Conservation (phyloP, 768 basidiomycete species). For the Naematelia encephala region DNA sequence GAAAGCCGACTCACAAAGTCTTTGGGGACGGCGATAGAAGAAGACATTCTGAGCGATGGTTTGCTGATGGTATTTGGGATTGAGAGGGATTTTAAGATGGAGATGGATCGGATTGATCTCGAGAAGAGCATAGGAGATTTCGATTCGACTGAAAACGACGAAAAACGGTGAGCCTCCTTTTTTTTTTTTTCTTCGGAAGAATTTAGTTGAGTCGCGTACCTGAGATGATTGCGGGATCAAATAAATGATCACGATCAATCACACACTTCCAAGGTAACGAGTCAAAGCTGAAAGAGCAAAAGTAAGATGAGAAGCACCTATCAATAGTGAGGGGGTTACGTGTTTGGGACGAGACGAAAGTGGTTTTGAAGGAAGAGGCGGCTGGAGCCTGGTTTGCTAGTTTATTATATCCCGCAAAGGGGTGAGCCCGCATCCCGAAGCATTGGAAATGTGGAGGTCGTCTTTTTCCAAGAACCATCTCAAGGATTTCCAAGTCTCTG, state of each 20-base stretch:
- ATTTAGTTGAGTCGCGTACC: not conserved
- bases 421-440: not conserved
- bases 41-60: conserved; percentile 44
- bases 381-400: too few relatives aligned
- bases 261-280: too few relatives aligned
- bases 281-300: too few relatives aligned
- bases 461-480: not conserved
- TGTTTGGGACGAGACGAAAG: not conserved
- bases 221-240: not conserved
- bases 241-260: too few relatives aligned
- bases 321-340: too few relatives aligned
- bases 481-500: not conserved
- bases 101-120: not conserved
- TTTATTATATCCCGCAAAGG: too few relatives aligned
- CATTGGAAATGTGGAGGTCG: not conserved
- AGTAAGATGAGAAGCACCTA: too few relatives aligned
- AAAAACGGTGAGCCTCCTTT: not conserved
- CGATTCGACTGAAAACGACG: not conserved
- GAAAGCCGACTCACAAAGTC: conserved; percentile 50
- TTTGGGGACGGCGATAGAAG: conserved; percentile 52
- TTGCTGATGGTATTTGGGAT: conserved; percentile 4
- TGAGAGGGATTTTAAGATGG: conserved; percentile 4
- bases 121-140: not conserved
- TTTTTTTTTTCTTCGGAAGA: not conserved
- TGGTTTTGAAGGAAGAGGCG: not conserved